Evolutionary conservation across 208 protist genomes (phyloP), one percentile per base, ranked within the genome.

Genomic region (Acanthamoeba castellanii): DNA sequence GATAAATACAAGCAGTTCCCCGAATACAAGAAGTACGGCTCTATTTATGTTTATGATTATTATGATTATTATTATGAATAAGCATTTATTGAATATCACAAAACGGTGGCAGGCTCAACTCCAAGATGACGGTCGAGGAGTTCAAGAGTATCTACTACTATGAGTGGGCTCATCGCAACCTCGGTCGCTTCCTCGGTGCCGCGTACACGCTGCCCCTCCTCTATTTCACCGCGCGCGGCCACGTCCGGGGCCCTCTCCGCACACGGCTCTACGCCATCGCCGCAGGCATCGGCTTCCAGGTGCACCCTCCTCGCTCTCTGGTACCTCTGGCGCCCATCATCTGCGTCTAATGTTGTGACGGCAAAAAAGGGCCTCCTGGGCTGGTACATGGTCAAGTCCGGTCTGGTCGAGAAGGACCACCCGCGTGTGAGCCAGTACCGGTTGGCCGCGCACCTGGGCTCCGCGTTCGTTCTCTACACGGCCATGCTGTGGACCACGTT

Each of bases 371-470:
- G 99, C 81, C 96, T 98, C 34, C 97, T 99, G 91, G 99, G 99
- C 13, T 99, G 99, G 99, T 99, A 99, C 96, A 99, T 99, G 99
- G 99, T 99, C 32, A 98, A 98, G 93, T 98, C 97, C 89, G 99
- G 99, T 20, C 97, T 99, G 11, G 98, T 99, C 88, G 95, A 98
- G 64, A 97, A 97, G 95, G 93, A 98, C 97, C 96, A 98, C 95
- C 72, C 98, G 30, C 64, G 96, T 96, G 94, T 98, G 7, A 96
- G 94, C 68, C 96, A 97, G 50, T 99, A 99, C 96, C 96, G 99
- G 61, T 98, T 99, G 55, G 97, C 99, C 3, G 95, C 98, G 18
- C 99, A 99, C 96, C 96, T 99, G 37, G 97, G 98, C n/a, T 96
- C 98, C 0, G 99, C 99, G 47, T 99, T 99, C 95, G 97, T 97